These are phyloP conservation scores for Scutellaria minor DNA, from an alignment of 257 asterid genomes.

Conservation along the genomic window DNA sequence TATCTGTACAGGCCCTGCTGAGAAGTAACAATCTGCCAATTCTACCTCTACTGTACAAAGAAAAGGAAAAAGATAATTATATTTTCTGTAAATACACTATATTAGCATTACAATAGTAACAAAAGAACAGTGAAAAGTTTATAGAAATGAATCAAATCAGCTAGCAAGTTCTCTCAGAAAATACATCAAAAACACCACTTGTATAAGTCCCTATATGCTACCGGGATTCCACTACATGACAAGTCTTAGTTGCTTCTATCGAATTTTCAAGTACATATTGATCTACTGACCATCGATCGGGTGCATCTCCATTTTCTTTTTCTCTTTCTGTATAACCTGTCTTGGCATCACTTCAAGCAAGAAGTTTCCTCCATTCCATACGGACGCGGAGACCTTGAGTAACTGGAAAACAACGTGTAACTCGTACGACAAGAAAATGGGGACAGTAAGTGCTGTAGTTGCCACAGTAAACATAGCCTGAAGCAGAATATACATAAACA, in stretches of 20 bases:
- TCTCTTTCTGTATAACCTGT: constrained; percentile 82
- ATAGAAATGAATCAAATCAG: constrained; percentile 24
- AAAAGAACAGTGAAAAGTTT: background rate
- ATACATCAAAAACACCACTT: constrained; percentile 15
- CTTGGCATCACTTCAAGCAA: constrained; percentile 96
- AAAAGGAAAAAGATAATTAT: too few species aligned
- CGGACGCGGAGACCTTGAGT: constrained; percentile 83
- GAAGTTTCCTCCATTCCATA: constrained; percentile 97
- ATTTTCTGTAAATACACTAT: background rate
- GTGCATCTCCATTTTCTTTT: constrained; percentile 68
- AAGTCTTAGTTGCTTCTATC: constrained; percentile 7
- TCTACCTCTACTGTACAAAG: background rate
- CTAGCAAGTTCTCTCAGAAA: background rate
- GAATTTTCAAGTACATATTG: constrained; percentile 30
- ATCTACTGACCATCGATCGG: constrained; percentile 40
- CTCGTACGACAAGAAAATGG: constrained; percentile 83
- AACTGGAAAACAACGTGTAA: constrained; percentile 73
- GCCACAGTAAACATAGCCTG: constrained; percentile 92
- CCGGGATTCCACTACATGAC: constrained; percentile 39
- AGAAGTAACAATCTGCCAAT: background rate
- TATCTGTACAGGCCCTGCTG: too few species aligned
- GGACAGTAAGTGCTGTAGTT: constrained; percentile 84
- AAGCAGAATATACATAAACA: constrained; percentile 86
- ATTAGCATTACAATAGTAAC: background rate
- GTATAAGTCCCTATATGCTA: constrained; percentile 11